Conservation (phyloP, 169 alveolate species). For the Theileria parva region DNA sequence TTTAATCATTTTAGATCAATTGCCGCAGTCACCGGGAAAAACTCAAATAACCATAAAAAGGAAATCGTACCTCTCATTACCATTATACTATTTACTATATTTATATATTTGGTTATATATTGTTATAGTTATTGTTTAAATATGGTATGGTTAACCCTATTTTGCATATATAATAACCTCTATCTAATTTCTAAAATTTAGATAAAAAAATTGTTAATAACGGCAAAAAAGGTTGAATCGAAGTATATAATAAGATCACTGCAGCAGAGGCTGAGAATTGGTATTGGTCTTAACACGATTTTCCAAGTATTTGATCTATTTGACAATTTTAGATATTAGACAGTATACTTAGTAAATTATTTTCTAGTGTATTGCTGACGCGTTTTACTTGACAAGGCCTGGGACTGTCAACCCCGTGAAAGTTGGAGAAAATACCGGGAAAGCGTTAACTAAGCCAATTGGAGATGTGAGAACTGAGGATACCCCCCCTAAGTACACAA, state of each 20-base stretch:
- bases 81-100: background rate
- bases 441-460: conserved; percentile 18
- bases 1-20: conserved; percentile 69
- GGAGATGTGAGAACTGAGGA: conserved; percentile 64
- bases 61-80: conserved; percentile 41
- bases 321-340: conserved; percentile 74
- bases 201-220: conserved; percentile 86
- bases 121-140: no score
- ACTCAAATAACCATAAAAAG: conserved; percentile 72
- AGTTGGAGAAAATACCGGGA: conserved; percentile 26
- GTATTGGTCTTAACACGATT: conserved; percentile 93
- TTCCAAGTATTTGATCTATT: conserved; percentile 74
- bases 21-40: conserved; percentile 72
- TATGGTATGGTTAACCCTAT: no score
- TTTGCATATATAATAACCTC: conserved; percentile 24
- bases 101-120: conserved; percentile 1
- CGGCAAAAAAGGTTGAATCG: conserved; percentile 90
- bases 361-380: conserved; percentile 58
- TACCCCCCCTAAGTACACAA: conserved; percentile 38
- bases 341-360: background rate
- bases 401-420: background rate
- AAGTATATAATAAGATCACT: conserved; percentile 93
- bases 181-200: conserved; percentile 69
- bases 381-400: conserved; percentile 56
- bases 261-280: conserved; percentile 93